Percentiles rank a stretch among this genome's conserved stretches.
Conservation (phyloP, 1,284 basidiomycete genomes). For the Tremellales sp. region DNA sequence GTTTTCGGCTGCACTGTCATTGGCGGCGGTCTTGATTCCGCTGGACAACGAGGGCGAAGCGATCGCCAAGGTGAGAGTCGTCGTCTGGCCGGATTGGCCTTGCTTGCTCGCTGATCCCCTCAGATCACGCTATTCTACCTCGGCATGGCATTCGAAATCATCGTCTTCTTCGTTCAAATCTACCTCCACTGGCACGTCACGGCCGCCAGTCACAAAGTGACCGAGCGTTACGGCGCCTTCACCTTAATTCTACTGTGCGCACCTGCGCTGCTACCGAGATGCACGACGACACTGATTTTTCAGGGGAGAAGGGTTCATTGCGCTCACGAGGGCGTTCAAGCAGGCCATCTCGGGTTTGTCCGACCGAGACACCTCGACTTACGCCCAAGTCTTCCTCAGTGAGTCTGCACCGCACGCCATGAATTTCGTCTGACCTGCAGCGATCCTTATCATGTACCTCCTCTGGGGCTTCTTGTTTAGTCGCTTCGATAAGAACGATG, state of each 20-base stretch:
- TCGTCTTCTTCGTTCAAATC: constrained; percentile 4
- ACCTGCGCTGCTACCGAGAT: background rate
- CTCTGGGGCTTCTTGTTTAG: constrained; percentile 29
- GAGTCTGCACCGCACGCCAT: background rate
- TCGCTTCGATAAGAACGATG: constrained; percentile 16
- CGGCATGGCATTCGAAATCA: constrained; percentile 18
- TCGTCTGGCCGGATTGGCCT: background rate
- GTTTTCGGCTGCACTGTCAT: constrained; percentile 14
- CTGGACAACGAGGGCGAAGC: constrained; percentile 3
- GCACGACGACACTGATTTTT: background rate
- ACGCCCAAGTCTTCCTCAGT: constrained; percentile 27
- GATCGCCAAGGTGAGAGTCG: constrained; percentile 18
- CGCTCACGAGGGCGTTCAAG: constrained; percentile 20
- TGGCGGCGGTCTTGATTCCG: constrained; percentile 15
- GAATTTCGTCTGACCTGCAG: constrained; percentile 2
- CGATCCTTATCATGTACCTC: constrained; percentile 25
- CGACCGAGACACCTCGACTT: constrained; percentile 8
- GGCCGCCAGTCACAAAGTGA: background rate
- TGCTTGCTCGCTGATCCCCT: no score
- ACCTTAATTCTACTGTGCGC: constrained; percentile 34
- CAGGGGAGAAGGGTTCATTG: constrained; percentile 32
- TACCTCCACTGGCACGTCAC: background rate
- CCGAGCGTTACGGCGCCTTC: constrained; percentile 27
- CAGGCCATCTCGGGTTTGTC: constrained; percentile 21
- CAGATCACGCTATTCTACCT: constrained; percentile 28